phyloP scores from a whole-genome alignment of 306 rosid species.

The Dryas alaskensis region DNA sequence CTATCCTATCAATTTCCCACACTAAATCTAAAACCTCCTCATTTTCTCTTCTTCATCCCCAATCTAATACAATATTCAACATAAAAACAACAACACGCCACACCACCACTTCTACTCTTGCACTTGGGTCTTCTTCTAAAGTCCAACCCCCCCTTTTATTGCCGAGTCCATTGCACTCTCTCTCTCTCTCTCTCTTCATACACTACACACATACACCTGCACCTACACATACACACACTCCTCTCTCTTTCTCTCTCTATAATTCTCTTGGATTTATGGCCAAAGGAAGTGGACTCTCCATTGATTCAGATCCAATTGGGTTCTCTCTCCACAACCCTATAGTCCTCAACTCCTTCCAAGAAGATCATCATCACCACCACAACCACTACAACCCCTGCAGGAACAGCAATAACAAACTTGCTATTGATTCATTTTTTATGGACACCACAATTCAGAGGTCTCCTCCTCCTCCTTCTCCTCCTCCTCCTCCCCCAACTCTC shows the following conservation, averaged over 20 bases:
- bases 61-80: neutral
- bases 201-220: slow-evolving; percentile 38
- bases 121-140: slow-evolving; percentile 43
- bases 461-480: slow-evolving; percentile 32
- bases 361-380: slow-evolving; percentile 20
- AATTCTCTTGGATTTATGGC: slow-evolving; percentile 40
- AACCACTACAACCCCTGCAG: neutral
- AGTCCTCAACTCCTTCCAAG: slow-evolving; percentile 68
- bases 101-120: neutral
- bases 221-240: slow-evolving; percentile 16
- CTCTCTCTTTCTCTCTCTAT: slow-evolving; percentile 34
- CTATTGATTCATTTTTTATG: slow-evolving; percentile 21
- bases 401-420: neutral
- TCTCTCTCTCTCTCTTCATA: slow-evolving; percentile 3
- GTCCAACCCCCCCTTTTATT: slow-evolving; percentile 53
- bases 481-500: slow-evolving; percentile 29
- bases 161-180: slow-evolving; percentile 68
- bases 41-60: neutral
- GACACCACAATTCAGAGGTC: slow-evolving; percentile 28
- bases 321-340: slow-evolving; percentile 49
- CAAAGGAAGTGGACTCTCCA: slow-evolving; percentile 69
- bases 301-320: slow-evolving; percentile 76
- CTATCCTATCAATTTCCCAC: neutral
- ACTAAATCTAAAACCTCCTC: neutral
- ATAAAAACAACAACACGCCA: neutral